Base-by-base conservation (phyloP, 768 basidiomycete genomes). In the Auricularia auricula-judae region DNA sequence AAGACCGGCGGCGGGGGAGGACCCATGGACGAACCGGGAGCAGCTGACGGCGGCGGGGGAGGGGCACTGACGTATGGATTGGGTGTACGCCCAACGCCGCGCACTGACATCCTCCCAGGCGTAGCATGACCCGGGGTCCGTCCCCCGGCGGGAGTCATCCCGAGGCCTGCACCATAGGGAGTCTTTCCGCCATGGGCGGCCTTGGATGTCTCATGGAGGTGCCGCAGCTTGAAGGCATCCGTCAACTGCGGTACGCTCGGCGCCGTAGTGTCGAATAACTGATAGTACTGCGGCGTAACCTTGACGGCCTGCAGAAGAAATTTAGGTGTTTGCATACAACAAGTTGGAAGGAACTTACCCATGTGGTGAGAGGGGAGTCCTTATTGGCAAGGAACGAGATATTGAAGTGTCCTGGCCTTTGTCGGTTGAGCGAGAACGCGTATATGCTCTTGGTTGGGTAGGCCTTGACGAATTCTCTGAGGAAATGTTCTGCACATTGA, bases 381-480 rank as follows among this genome's bases (percentile, higher is more conserved):
- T 92, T 93, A 73, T 93, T 97, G 47, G 93, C 90, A 69, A 96
- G 78, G 82, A 98, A 99, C 72, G 88, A 89, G 4, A 98, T 82
- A 71, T 84, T 89, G 79, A 98, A 93, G 75, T 96, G 93, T 0
- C 97, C 97, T 1, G 97, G 93, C 62, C 84, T 83, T 70, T 88
- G 88, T 65, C 90, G 83, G 72, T 98, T 96, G 64, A 95, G 77
- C 14, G 89, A 90, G 74, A 98, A 99, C 11, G 92, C 96, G 71
- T 99, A 99, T 76, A 93, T 91, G 72, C 92, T 93, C 78, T 91
- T 90, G 4, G 88, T 88, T 3, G 94, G 95, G 72, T 98, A 95
- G 44, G 95, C 94, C 58, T 90, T 88, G 35, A 96, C 85, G 69
- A 88, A 92, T 68, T 93, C 94, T 72, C 89, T 91, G 69, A 98